phyloP scores from a whole-genome alignment of 177 flowering plant genomes.

The Vitis hybrid region DNA sequence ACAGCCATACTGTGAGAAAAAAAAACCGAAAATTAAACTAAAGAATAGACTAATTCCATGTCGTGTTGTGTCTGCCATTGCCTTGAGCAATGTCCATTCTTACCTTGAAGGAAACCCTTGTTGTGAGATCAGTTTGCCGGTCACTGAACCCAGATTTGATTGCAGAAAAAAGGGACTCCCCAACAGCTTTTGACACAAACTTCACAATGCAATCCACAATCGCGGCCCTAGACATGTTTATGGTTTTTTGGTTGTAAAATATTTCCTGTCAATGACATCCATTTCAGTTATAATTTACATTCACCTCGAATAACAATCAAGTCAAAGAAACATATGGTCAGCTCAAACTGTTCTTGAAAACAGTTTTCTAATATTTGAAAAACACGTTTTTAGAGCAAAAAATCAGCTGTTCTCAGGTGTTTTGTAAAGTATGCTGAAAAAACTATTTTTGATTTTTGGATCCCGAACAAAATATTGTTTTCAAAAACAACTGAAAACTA shows the following conservation, averaged over 20 bases:
- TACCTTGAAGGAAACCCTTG: constrained; percentile 92
- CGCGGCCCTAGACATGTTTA: constrained; percentile 46
- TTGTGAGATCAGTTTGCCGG: constrained; percentile 53
- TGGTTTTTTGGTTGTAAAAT: constrained; percentile 63
- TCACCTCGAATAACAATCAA: neutral
- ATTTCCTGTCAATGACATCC: constrained; percentile 48
- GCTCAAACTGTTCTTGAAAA: neutral
- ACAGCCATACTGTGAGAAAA: constrained; percentile 68
- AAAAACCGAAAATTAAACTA: neutral
- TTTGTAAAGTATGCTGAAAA: too few species aligned
- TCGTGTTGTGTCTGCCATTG: neutral
- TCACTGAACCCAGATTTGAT: constrained; percentile 67
- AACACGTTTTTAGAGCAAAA: neutral
- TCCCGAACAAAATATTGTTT: too few species aligned
- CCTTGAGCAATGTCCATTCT: neutral
- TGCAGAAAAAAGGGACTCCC: constrained; percentile 42
- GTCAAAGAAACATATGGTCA: neutral
- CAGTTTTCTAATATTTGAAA: neutral
- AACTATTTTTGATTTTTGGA: too few species aligned
- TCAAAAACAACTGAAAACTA: too few species aligned
- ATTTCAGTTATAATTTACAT: constrained; percentile 7
- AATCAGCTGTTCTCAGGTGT: neutral
- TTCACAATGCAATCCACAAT: constrained; percentile 40
- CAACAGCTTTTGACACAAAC: constrained; percentile 42
- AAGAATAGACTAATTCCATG: too few species aligned